phyloP scores from a whole-genome alignment of 305 asterid species.

The Fraxinus ornus region DNA sequence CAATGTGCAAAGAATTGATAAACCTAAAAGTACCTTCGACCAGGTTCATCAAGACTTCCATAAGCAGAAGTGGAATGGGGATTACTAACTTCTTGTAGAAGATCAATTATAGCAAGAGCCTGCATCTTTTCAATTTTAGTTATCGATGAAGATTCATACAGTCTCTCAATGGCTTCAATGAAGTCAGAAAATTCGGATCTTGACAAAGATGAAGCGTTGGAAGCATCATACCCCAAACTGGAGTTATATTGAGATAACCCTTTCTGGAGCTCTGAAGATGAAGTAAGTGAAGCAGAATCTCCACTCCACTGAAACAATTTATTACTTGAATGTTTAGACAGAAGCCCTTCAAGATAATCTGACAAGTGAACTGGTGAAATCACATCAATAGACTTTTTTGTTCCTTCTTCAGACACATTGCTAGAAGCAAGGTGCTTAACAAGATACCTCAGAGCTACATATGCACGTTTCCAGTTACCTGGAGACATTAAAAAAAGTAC shows the following conservation, averaged over 20 bases:
- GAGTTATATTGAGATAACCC: constrained; percentile 41
- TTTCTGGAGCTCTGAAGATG: constrained; percentile 48
- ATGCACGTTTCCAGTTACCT: constrained; percentile 92
- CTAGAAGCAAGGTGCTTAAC: constrained; percentile 49
- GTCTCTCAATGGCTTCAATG: constrained; percentile 57
- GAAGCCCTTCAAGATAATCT: constrained; percentile 70
- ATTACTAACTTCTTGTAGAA: constrained; percentile 72
- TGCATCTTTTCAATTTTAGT: constrained; percentile 70
- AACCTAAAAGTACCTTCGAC: constrained; percentile 60
- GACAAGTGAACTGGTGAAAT: constrained; percentile 68
- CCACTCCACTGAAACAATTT: constrained; percentile 67
- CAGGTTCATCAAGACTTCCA: constrained; percentile 95
- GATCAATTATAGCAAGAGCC: constrained; percentile 64
- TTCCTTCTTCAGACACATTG: constrained; percentile 34
- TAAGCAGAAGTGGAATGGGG: constrained; percentile 63
- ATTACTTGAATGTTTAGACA: constrained; percentile 48
- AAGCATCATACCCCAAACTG: constrained; percentile 44
- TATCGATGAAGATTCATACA: constrained; percentile 40
- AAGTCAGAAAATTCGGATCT: constrained; percentile 63
- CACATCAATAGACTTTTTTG: constrained; percentile 33
- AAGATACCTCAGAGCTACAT: constrained; percentile 75
- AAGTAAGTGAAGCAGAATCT: constrained; percentile 6
- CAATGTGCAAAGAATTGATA: constrained; percentile 19
- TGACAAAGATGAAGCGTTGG: constrained; percentile 43
- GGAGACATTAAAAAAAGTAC: constrained; percentile 29